These are phyloP conservation scores for Aleurites moluccanus DNA, from an alignment of 441 rosid species.

Conservation along the genomic window DNA sequence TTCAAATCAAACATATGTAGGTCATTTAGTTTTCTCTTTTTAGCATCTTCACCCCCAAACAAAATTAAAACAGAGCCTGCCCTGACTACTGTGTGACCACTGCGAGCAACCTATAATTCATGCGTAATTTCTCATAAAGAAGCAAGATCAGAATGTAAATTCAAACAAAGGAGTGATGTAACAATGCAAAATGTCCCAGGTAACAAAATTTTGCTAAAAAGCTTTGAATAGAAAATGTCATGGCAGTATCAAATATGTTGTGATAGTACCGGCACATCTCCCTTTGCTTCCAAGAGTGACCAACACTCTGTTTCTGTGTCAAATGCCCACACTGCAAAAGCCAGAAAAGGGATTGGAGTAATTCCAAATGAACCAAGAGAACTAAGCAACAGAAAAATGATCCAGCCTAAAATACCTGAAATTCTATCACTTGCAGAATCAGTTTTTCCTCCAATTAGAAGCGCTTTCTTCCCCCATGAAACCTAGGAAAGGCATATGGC, in stretches of 20 bases:
- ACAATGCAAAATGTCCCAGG: neutral
- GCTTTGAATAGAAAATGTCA: constrained; percentile 5
- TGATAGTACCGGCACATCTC: constrained; percentile 79
- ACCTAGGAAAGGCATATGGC: constrained; percentile 44
- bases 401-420: constrained; percentile 92
- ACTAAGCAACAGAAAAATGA: constrained; percentile 9
- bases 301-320: constrained; percentile 90
- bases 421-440: constrained; percentile 74
- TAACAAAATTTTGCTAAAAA: neutral
- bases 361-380: constrained; percentile 11
- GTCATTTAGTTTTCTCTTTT: constrained; percentile 89
- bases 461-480: constrained; percentile 92
- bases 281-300: constrained; percentile 94
- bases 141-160: neutral
- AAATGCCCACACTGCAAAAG: constrained; percentile 80
- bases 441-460: constrained; percentile 90
- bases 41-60: constrained; percentile 93
- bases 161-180: neutral
- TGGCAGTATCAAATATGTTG: neutral
- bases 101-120: constrained; percentile 72
- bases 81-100: constrained; percentile 83
- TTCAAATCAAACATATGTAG: constrained; percentile 95
- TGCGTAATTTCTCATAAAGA: constrained; percentile 7
- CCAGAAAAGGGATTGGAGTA: constrained; percentile 12
- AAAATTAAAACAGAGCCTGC: constrained; percentile 77